These are phyloP conservation scores for Mycena vitilis DNA, from an alignment of 768 basidiomycete species.

Conservation along the genomic window DNA sequence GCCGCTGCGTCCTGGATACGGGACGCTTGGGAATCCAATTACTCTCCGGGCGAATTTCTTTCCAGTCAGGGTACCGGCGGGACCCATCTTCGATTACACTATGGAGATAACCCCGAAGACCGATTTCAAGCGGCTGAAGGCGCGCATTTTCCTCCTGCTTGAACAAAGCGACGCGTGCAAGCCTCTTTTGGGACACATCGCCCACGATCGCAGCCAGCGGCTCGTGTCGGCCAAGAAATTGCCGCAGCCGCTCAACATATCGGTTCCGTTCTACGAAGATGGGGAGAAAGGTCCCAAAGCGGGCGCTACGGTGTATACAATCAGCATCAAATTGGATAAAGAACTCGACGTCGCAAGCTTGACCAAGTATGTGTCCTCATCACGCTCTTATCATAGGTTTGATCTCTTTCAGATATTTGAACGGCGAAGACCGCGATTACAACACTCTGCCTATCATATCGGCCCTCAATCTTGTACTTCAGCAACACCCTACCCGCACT, in stretches of 20 bases:
- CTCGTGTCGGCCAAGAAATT: conserved; percentile 59
- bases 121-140: conserved; percentile 56
- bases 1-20: conserved; percentile 69
- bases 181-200: conserved; percentile 56
- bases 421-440: conserved; percentile 49
- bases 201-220: conserved; percentile 62
- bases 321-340: conserved; percentile 55
- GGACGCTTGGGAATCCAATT: conserved; percentile 60
- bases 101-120: conserved; percentile 63
- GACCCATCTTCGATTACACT: conserved; percentile 65
- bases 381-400: background rate
- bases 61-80: conserved; percentile 59
- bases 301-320: conserved; percentile 54
- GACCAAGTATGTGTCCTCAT: conserved; percentile 44
- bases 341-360: conserved; percentile 52
- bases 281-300: conserved; percentile 48
- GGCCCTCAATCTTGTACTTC: conserved; percentile 60
- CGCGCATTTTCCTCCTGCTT: conserved; percentile 66
- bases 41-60: conserved; percentile 75
- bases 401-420: conserved; percentile 50
- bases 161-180: conserved; percentile 53
- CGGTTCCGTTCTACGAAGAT: conserved; percentile 56
- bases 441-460: conserved; percentile 55
- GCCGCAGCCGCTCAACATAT: conserved; percentile 57
- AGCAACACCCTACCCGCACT: conserved; percentile 47